Evolutionary conservation across 176 grass and related monocot genomes (phyloP).

Genomic region (Hordeum vulgare): DNA sequence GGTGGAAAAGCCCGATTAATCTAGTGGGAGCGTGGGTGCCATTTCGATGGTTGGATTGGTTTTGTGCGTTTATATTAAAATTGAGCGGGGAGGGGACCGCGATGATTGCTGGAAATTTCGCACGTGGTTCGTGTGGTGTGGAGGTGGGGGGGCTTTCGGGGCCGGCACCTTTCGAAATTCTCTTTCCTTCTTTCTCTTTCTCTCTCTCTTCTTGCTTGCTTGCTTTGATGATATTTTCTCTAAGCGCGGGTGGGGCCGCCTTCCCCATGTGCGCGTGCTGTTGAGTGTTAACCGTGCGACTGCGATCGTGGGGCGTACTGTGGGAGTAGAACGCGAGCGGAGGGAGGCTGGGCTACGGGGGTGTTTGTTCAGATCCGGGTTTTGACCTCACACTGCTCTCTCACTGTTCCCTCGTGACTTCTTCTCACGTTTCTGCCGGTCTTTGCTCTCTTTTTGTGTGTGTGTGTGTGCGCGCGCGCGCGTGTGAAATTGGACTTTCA

Average conservation of each 20-base stretch:
- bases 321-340: not conserved
- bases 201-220: not conserved
- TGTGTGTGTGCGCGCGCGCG: too few species aligned
- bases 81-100: not conserved
- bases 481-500: too few species aligned
- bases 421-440: not conserved
- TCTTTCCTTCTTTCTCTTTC: not conserved
- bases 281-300: not conserved
- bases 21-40: not conserved
- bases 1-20: not conserved
- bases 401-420: not conserved
- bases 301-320: not conserved
- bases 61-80: not conserved
- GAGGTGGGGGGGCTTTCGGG: not conserved
- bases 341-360: not conserved
- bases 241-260: not conserved
- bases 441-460: too few species aligned
- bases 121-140: slow-evolving; percentile 32
- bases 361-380: slow-evolving; percentile 4
- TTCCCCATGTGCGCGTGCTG: not conserved
- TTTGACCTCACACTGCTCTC: not conserved
- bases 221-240: not conserved
- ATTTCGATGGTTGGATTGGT: not conserved
- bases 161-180: not conserved
- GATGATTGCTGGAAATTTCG: slow-evolving; percentile 3